Base-by-base conservation (phyloP, 139 green algal genomes). In the Astrephomene gubernaculifera region DNA sequence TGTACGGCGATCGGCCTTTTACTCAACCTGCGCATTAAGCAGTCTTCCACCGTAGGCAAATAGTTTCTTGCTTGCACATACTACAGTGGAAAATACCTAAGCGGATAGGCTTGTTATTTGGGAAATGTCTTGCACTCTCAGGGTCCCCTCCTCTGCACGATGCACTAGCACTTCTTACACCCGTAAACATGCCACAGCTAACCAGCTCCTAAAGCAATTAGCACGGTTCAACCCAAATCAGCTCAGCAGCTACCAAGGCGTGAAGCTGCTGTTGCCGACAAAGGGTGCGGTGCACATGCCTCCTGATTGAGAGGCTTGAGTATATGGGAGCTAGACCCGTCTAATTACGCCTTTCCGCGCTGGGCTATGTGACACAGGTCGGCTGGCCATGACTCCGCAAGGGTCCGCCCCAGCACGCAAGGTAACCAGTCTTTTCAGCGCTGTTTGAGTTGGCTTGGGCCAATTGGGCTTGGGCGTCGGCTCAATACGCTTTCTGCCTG, bases 261-360 rank as follows among this genome's bases (percentile, higher is more conserved):
- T 65, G 1, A 84, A 74, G 78, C 78, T 84, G 61, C 61, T 84
- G n/a, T 63, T 84, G 78, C 78, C 78, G 43, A 31, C 63, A 10
- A 60, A 83, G 41, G 76, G 76, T 83, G 78, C 2, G 61, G 10
- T 7, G 7, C 31, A 22, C 45, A 4, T 36, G 39, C 1, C 39
- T 75, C 57, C 43, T 67, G 35, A 70, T 49, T 33, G 5, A 33
- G 0, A n/a, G n/a, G n/a, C n/a, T n/a, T n/a, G n/a, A n/a, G n/a
- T n/a, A n/a, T n/a, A n/a, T n/a, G n/a, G n/a, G n/a, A n/a, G n/a
- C n/a, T n/a, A n/a, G n/a, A n/a, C n/a, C n/a, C n/a, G n/a, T n/a
- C n/a, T n/a, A n/a, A n/a, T n/a, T n/a, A n/a, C n/a, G n/a, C n/a
- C n/a, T n/a, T n/a, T n/a, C n/a, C n/a, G 57, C 57, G 12, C 21